Evolutionary conservation across 352 stramenopile genomes (phyloP).

Genomic region (Pythium biforme): DNA sequence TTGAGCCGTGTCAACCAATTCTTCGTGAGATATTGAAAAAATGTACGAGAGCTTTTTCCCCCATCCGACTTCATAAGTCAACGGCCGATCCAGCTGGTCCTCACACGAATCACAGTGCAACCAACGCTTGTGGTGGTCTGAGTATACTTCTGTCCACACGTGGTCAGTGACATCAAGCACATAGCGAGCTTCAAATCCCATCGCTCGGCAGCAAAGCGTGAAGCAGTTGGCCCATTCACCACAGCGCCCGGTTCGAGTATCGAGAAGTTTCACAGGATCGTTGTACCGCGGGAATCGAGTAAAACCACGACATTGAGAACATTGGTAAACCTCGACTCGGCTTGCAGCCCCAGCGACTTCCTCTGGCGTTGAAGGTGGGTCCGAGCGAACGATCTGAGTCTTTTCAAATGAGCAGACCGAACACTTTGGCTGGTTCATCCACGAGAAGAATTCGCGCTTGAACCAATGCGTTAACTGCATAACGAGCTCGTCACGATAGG

Average conservation of each 20-base stretch:
- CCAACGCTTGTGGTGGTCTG: slow-evolving; percentile 75
- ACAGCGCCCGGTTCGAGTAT: slow-evolving; percentile 83
- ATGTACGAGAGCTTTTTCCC: slow-evolving; percentile 94
- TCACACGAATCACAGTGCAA: slow-evolving; percentile 95
- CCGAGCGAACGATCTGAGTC: slow-evolving; percentile 43
- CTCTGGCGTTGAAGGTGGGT: slow-evolving; percentile 53
- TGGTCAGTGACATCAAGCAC: slow-evolving; percentile 95
- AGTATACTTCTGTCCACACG: slow-evolving; percentile 94
- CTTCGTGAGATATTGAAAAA: slow-evolving; percentile 84
- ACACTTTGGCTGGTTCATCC: slow-evolving; percentile 86
- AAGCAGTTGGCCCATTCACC: slow-evolving; percentile 95
- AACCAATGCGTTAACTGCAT: slow-evolving; percentile 87
- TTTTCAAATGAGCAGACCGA: slow-evolving; percentile 44
- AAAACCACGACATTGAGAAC: slow-evolving; percentile 41
- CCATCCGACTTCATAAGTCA: slow-evolving; percentile 95
- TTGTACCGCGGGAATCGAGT: slow-evolving; percentile 92
- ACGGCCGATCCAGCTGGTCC: slow-evolving; percentile 89
- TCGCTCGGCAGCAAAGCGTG: slow-evolving; percentile 84
- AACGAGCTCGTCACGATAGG: slow-evolving; percentile 67
- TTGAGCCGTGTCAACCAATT: slow-evolving; percentile 90
- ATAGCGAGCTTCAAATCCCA: slow-evolving; percentile 91
- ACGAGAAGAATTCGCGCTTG: slow-evolving; percentile 90
- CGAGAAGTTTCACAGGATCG: slow-evolving; percentile 83
- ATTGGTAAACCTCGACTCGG: slow-evolving; percentile 89
- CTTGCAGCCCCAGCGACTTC: slow-evolving; percentile 56